These are phyloP conservation scores for Amborella trichopoda DNA, from an alignment of 164 flowering plant species.

Conservation along the genomic window DNA sequence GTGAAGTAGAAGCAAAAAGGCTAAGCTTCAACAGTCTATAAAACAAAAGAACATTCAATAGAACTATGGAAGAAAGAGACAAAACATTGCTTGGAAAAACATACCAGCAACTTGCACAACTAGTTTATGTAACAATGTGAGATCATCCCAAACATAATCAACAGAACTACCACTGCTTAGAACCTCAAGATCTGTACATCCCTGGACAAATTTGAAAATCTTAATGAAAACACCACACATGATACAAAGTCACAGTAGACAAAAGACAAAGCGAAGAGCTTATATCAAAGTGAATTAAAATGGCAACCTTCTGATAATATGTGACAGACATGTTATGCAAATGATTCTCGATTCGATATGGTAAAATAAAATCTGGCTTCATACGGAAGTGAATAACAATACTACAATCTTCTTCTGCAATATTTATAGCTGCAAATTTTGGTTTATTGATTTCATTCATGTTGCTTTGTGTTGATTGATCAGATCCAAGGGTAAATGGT, in stretches of 20 bases:
- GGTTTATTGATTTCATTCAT: slow-evolving; percentile 9
- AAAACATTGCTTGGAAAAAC: slow-evolving; percentile 1
- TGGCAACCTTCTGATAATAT: slow-evolving; percentile 78
- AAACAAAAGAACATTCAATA: no score
- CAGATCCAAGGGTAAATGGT: slow-evolving; percentile 10
- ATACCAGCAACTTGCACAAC: slow-evolving; percentile 60
- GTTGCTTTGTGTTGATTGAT: slow-evolving; percentile 15
- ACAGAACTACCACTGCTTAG: slow-evolving; percentile 42
- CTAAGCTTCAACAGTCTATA: no score
- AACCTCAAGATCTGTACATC: slow-evolving; percentile 47
- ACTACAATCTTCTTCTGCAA: slow-evolving; percentile 69
- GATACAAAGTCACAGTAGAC: no score
- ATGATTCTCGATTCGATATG: slow-evolving; percentile 81
- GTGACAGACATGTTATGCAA: slow-evolving; percentile 45
- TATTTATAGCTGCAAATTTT: slow-evolving; percentile 60
- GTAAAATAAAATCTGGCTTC: slow-evolving; percentile 39
- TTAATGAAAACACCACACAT: background rate
- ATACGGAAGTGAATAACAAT: slow-evolving; percentile 55
- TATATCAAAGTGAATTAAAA: slow-evolving; percentile 2
- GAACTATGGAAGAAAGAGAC: background rate
- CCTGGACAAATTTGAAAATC: slow-evolving; percentile 27
- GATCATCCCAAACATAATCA: slow-evolving; percentile 84
- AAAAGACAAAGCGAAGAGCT: background rate
- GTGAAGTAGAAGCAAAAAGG: no score
- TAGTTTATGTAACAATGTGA: slow-evolving; percentile 74